Percentiles rank a stretch among this genome's conserved stretches.
Evolutionary conservation across 2,329 filamentous ascomycete genomes (phyloP).

Genomic region (Colletotrichum melonis): DNA sequence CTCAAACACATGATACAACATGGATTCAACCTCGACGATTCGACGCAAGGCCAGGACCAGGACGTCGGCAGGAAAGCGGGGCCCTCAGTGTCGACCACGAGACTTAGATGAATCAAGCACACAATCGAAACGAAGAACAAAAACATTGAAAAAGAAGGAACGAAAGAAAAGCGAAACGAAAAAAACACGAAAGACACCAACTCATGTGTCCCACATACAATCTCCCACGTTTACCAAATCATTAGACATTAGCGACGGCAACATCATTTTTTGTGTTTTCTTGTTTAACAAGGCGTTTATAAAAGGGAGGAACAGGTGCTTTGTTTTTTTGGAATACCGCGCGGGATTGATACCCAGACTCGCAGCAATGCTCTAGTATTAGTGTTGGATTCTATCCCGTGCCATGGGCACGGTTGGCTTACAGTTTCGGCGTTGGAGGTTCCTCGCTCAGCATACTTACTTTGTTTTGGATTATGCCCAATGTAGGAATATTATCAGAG

Average conservation of each 20-base stretch:
- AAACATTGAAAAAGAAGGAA: neutral
- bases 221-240: neutral
- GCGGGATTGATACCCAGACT: slow-evolving; percentile 35
- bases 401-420: neutral
- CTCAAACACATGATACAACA: slow-evolving; percentile 29
- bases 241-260: slow-evolving; percentile 27
- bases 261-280: slow-evolving; percentile 6
- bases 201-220: neutral
- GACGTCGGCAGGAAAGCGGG: slow-evolving; percentile 22
- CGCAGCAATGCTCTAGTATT: slow-evolving; percentile 16
- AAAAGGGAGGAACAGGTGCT: neutral
- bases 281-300: slow-evolving; percentile 19
- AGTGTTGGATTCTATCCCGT: neutral
- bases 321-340: neutral
- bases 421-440: slow-evolving; percentile 14
- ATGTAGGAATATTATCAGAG: slow-evolving; percentile 11
- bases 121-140: neutral
- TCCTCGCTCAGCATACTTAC: neutral
- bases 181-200: neutral
- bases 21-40: slow-evolving; percentile 27
- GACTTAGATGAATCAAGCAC: slow-evolving; percentile 8
- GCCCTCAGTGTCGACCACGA: slow-evolving; percentile 24
- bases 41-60: slow-evolving; percentile 11
- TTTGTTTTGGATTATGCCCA: neutral
- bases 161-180: slow-evolving; percentile 18